These are phyloP conservation scores for Hebeloma cylindrosporum DNA, from an alignment of 768 basidiomycete species.

Conservation along the genomic window DNA sequence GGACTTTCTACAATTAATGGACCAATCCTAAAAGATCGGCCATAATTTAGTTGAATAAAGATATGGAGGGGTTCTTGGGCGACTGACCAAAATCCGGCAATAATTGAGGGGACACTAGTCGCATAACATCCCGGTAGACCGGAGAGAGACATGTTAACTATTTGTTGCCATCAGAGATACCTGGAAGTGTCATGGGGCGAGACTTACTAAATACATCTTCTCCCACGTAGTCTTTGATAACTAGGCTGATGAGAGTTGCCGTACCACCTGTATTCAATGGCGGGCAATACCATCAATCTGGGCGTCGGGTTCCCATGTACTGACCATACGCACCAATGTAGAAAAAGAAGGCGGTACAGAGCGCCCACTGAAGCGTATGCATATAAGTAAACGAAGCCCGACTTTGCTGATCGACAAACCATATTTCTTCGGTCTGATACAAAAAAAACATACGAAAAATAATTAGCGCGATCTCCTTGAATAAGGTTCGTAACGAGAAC, in stretches of 20 bases:
- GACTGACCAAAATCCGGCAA: constrained; percentile 30
- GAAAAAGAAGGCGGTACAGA: constrained; percentile 23
- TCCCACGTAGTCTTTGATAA: constrained; percentile 27
- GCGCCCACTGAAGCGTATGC: constrained; percentile 8
- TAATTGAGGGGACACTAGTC: constrained; percentile 25
- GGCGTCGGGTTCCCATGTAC: not conserved
- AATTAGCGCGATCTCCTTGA: not conserved
- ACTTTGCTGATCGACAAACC: constrained; percentile 3
- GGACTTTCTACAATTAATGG: constrained; percentile 30
- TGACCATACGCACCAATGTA: constrained; percentile 22
- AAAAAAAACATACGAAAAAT: not conserved
- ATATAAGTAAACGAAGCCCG: not conserved
- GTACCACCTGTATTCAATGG: constrained; percentile 22
- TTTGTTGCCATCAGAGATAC: not conserved
- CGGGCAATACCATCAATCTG: not conserved
- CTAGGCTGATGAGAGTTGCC: constrained; percentile 22
- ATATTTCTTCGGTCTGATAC: constrained; percentile 19
- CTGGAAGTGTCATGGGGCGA: not conserved
- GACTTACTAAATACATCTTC: constrained; percentile 26
- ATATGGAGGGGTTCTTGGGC: not conserved
- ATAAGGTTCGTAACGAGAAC: constrained; percentile 7
- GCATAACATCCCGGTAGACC: constrained; percentile 32
- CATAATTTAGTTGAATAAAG: not conserved
- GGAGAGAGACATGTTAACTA: constrained; percentile 21
- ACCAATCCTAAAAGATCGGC: constrained; percentile 18